These are phyloP conservation scores for Heterobasidion irregulare DNA, from an alignment of 1,284 basidiomycete genomes.

Conservation along the genomic window DNA sequence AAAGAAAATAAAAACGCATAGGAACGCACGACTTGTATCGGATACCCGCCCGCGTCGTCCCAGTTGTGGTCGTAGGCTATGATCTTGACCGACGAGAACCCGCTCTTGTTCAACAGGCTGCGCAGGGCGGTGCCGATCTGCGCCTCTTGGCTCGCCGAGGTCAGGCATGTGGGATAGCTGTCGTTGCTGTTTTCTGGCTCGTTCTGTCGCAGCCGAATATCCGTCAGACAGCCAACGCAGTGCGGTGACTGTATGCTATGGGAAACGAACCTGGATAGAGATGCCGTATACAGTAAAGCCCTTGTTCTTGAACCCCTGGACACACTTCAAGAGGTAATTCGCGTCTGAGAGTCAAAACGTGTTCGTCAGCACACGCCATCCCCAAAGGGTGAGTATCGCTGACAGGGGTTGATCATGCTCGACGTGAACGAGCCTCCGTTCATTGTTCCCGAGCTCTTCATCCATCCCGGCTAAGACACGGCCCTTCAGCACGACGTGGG, in stretches of 20 bases:
- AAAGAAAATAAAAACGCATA: background rate
- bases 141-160: conserved; percentile 32
- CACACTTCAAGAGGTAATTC: conserved; percentile 29
- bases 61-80: conserved; percentile 46
- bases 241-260: background rate
- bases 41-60: conserved; percentile 38
- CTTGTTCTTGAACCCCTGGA: conserved; percentile 35
- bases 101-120: conserved; percentile 34
- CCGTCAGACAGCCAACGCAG: background rate
- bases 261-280: conserved; percentile 32
- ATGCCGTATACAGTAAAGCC: conserved; percentile 37
- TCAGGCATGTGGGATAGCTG: conserved; percentile 34
- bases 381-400: conserved; percentile 9
- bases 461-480: conserved; percentile 37
- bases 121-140: conserved; percentile 32
- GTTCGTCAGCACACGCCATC: background rate
- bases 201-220: conserved; percentile 26
- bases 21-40: conserved; percentile 32
- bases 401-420: conserved; percentile 20
- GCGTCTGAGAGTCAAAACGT: conserved; percentile 27
- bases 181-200: conserved; percentile 38
- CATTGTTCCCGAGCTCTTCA: conserved; percentile 38
- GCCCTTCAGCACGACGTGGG: background rate
- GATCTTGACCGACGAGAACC: conserved; percentile 32
- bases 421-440: conserved; percentile 31